These are phyloP conservation scores for Quercus lobata DNA, from an alignment of 331 rosid species.

Conservation along the genomic window DNA sequence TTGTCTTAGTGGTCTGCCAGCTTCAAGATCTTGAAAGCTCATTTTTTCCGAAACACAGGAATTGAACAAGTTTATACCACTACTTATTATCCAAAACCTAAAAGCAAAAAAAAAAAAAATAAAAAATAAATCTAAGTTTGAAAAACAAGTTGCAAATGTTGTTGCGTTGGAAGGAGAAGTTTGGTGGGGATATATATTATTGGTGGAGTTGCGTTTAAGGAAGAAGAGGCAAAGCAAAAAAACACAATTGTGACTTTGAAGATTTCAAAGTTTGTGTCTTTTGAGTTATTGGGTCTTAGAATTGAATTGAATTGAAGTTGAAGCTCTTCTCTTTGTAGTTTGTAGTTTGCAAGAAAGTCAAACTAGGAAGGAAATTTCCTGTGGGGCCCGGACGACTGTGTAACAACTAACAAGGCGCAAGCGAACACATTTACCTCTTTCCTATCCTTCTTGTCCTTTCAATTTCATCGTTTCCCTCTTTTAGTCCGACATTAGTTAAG, in stretches of 20 bases:
- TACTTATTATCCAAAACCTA: background rate
- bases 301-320: no score
- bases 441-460: no score
- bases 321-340: background rate
- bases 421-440: no score
- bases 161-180: no score
- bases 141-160: background rate
- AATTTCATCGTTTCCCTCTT: no score
- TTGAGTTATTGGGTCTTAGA: background rate
- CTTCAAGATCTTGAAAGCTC: slow-evolving; percentile 91
- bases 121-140: no score
- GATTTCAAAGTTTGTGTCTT: background rate
- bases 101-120: background rate
- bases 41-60: slow-evolving; percentile 15
- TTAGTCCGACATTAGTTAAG: no score
- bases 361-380: background rate
- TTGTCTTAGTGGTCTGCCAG: slow-evolving; percentile 63
- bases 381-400: background rate
- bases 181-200: no score
- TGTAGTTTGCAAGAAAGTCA: background rate
- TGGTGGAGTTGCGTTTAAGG: background rate
- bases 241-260: background rate
- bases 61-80: background rate
- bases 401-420: no score
- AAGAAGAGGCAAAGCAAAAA: background rate